Base-by-base conservation (phyloP, 305 asterid genomes). In the Striga hermonthica region DNA sequence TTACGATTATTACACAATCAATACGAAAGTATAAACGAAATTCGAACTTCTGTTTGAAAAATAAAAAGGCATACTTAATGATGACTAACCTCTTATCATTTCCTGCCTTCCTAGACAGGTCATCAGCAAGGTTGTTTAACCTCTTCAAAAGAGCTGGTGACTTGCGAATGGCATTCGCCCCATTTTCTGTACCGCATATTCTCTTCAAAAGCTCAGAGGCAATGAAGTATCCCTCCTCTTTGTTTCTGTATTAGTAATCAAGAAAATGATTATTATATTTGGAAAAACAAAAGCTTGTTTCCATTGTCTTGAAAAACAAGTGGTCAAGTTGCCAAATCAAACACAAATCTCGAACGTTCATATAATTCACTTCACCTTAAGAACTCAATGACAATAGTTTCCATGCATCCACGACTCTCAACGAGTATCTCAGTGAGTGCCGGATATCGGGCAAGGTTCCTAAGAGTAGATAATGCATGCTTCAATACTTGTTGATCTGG, bases 401-500 rank as follows among this genome's bases (percentile, higher is more conserved):
- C 88, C 52, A 85, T 75, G 16, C 87, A 88, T 71, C 90, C 89
- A 45, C 22, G 79, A 43, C 74, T 77, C 45, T 77, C 81, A 31
- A 83, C 79, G 69, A 94, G 50, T 43, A 71, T 76, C 48, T 75
- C 73, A 7, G 76, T 66, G 60, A 88, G 83, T 70, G 81, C 86
- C 44, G 96, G 95, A 73, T 83, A 85, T 35, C 88, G 86, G 35
- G 99, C 82, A 56, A 94, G 95, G 72, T 90, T 94, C 82, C 92
- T 75, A 15, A 94, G 93, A 69, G 97, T 94, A 28, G 95, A 86
- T 45, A 94, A 81, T 45, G 95, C 88, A 66, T 87, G 95, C 75
- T 88, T 94, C 6, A 91, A 82, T 66, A 94, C 81, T 81, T 91
- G 91, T 52, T 94, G 99, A 78, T 94, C 99, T 1, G 99, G 97